Conservation (phyloP, 345 rosid species). For the Diplotaxis tenuifolia region DNA sequence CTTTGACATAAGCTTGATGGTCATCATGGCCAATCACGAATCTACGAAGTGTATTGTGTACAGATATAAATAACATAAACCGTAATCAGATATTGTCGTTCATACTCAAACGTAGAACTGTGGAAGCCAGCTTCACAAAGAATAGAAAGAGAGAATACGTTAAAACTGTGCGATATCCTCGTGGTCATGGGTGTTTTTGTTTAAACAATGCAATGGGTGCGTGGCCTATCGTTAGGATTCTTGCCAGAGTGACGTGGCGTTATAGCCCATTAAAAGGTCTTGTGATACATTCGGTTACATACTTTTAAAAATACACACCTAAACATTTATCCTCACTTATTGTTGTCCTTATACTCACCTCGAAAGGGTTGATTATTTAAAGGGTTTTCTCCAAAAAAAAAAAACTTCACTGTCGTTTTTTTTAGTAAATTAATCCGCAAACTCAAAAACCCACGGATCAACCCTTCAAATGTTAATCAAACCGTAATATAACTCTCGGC, state of each 20-base stretch:
- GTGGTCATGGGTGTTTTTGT: conserved; percentile 13
- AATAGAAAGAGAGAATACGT: conserved; percentile 8
- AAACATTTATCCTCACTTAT: conserved; percentile 24
- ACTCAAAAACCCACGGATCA: no score
- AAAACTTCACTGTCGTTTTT: no score
- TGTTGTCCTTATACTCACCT: conserved; percentile 22
- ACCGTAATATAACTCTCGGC: no score
- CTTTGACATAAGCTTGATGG: conserved; percentile 15
- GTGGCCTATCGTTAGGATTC: conserved; percentile 30
- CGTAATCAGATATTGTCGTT: conserved; percentile 38
- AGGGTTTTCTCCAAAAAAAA: no score
- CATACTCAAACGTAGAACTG: conserved; percentile 27
- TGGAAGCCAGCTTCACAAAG: conserved; percentile 13
- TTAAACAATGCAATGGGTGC: not conserved
- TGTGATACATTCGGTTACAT: conserved; percentile 22
- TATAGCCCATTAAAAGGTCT: conserved; percentile 6
- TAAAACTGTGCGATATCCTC: conserved; percentile 10
- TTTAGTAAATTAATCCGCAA: no score
- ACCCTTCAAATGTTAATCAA: no score
- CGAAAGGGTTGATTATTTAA: not conserved
- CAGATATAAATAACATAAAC: conserved; percentile 22
- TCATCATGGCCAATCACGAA: conserved; percentile 15
- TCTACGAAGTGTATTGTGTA: not conserved
- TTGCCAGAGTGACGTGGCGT: conserved; percentile 23
- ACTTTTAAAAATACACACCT: conserved; percentile 1